Evolutionary conservation across 2,329 filamentous ascomycete genomes (phyloP), one percentile per base, ranked within the genome.

Genomic region (Colletotrichum nymphaeae): DNA sequence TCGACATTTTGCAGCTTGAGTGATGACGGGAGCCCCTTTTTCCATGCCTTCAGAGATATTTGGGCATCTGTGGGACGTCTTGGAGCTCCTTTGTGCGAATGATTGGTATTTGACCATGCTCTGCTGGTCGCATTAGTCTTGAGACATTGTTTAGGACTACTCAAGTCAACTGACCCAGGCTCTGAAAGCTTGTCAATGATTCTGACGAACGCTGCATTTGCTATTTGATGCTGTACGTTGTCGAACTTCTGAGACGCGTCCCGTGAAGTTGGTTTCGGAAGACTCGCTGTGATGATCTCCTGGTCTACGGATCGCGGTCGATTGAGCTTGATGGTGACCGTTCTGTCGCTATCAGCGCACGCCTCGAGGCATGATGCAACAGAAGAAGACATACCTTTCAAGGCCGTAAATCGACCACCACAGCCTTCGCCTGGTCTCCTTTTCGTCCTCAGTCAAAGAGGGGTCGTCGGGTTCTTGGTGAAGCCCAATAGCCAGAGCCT

Each of bases 161-260:
- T 52, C 6, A 37, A 52, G 14, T 63, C 11, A 8, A 56, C 73
- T 52, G 71, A 78, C 78, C 74, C 73, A 30, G 75, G 67, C 9
- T 80, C 80, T 1, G 78, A 76, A 3, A 80, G 76, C 19, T 75
- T 73, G 52, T 83, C 81, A 0, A 83, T 69, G 16, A 82, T 80
- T 26, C 67, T 76, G 12, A 80, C 78, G 7, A 83, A 69, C 12
- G 74, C 75, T 4, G 76, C 76, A 46, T 81, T 77, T 1, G 81
- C 79, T 63, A 82, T 78, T 55, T 83, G 81, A 30, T 78, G 78
- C 16, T 78, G 76, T 3, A 83, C 62, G 57, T 83, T 83, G 68
- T 82, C 76, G 30, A 80, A 81, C 28, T 59, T 75, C 49, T 83
- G 81, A 0, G 49, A 35, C 52, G 59, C 67, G 74, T 78, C 81